Evolutionary conservation across 176 grass and related monocot species (phyloP).

Genomic region (Zea luxurians): DNA sequence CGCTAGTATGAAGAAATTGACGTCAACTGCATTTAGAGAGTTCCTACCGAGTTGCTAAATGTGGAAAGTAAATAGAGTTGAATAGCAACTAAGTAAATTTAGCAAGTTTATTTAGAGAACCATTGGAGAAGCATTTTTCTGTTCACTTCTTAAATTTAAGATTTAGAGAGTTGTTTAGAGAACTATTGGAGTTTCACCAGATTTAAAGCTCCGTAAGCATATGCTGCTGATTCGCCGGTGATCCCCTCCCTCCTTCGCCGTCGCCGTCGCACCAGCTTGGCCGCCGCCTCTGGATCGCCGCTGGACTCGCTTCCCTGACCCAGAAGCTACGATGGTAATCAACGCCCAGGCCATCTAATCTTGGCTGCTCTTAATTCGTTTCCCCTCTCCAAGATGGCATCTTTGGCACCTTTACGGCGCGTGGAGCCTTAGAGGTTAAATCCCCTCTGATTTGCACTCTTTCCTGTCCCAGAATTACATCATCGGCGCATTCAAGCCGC

Average conservation of each 20-base stretch:
- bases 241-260: slow-evolving; percentile 21
- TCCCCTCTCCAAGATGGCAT: slow-evolving; percentile 25
- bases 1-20: no score
- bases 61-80: no score
- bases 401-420: neutral
- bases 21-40: no score
- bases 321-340: slow-evolving; percentile 41
- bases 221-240: neutral
- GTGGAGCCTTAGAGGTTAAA: neutral
- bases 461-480: slow-evolving; percentile 61
- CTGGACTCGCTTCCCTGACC: no score
- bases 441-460: slow-evolving; percentile 30
- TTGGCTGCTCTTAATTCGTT: slow-evolving; percentile 6
- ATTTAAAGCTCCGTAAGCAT: no score
- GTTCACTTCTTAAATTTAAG: no score
- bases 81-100: no score
- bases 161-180: no score
- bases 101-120: no score
- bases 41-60: no score
- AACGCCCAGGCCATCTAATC: neutral
- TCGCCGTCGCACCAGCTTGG: neutral
- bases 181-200: no score
- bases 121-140: no score
- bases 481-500: slow-evolving; percentile 82
- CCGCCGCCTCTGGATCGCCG: neutral